Conservation (phyloP, 78 protist genomes). For the Andalucia godoyi region DNA sequence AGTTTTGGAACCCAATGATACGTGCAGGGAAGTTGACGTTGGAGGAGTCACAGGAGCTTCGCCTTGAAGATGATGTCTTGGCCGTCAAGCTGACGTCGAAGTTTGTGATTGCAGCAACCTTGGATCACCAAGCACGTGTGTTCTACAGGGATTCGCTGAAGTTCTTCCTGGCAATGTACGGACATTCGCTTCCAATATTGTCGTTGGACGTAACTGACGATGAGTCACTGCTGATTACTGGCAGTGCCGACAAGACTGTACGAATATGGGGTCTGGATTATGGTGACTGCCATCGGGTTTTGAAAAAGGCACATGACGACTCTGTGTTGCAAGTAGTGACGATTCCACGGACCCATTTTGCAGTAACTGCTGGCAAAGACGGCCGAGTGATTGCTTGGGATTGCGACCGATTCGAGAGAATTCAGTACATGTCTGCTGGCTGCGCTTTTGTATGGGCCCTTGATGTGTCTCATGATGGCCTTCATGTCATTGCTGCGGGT, state of each 20-base stretch:
- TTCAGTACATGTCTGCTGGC: too few relatives aligned
- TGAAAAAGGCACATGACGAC: slow-evolving; percentile 85
- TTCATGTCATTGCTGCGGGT: too few relatives aligned
- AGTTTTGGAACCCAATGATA: slow-evolving; percentile 65
- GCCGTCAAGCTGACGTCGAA: slow-evolving; percentile 30
- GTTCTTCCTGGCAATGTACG: slow-evolving; percentile 83
- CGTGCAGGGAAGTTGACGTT: background rate
- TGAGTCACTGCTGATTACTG: slow-evolving; percentile 67
- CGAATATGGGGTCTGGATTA: slow-evolving; percentile 90
- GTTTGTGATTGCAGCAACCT: slow-evolving; percentile 66
- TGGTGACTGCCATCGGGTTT: slow-evolving; percentile 83
- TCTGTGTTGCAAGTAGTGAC: slow-evolving; percentile 47
- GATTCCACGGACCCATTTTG: too few relatives aligned
- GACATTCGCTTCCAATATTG: slow-evolving; percentile 91
- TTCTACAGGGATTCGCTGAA: slow-evolving; percentile 70
- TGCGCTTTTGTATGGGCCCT: too few relatives aligned
- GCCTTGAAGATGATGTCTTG: slow-evolving; percentile 64
- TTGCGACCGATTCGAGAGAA: too few relatives aligned
- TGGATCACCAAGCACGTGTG: slow-evolving; percentile 78
- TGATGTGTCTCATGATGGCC: too few relatives aligned
- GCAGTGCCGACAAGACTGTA: slow-evolving; percentile 87
- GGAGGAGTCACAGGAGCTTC: background rate
- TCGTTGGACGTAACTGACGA: slow-evolving; percentile 67
- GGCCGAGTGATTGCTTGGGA: too few relatives aligned
- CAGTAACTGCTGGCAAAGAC: too few relatives aligned